Evolutionary conservation across 345 rosid species (phyloP).

Genomic region (Nasturtium officinale): DNA sequence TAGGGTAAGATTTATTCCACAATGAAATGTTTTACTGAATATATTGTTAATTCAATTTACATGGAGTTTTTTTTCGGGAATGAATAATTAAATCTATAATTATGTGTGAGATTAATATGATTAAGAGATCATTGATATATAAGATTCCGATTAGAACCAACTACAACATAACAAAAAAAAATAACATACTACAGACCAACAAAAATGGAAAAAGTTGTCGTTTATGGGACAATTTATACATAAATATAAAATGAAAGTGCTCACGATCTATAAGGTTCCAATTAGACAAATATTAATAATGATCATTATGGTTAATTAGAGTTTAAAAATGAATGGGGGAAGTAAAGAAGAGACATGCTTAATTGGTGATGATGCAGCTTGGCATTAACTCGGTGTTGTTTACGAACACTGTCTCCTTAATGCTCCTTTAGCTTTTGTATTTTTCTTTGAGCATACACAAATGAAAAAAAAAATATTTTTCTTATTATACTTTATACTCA

Average conservation of each 20-base stretch:
- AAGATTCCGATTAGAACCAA: neutral
- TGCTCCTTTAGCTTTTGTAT: slow-evolving; percentile 41
- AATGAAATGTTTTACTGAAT: neutral
- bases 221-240: slow-evolving; percentile 21
- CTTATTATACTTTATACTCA: neutral
- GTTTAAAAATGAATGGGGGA: slow-evolving; percentile 13
- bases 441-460: slow-evolving; percentile 23
- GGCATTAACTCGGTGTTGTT: slow-evolving; percentile 43
- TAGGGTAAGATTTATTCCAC: no score
- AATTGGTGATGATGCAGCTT: slow-evolving; percentile 48
- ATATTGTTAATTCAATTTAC: neutral
- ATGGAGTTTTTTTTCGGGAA: neutral
- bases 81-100: neutral
- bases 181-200: slow-evolving; percentile 1
- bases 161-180: no score
- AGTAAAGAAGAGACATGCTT: slow-evolving; percentile 42
- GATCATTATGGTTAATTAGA: slow-evolving; percentile 29
- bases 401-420: slow-evolving; percentile 43
- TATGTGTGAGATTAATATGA: neutral
- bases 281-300: slow-evolving; percentile 29
- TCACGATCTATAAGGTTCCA: slow-evolving; percentile 32
- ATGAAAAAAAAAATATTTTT: slow-evolving; percentile 30
- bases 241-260: slow-evolving; percentile 14
- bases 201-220: slow-evolving; percentile 18
- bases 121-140: neutral